Evolutionary conservation across 768 basidiomycete species (phyloP).

Genomic region (Suillus placidus): DNA sequence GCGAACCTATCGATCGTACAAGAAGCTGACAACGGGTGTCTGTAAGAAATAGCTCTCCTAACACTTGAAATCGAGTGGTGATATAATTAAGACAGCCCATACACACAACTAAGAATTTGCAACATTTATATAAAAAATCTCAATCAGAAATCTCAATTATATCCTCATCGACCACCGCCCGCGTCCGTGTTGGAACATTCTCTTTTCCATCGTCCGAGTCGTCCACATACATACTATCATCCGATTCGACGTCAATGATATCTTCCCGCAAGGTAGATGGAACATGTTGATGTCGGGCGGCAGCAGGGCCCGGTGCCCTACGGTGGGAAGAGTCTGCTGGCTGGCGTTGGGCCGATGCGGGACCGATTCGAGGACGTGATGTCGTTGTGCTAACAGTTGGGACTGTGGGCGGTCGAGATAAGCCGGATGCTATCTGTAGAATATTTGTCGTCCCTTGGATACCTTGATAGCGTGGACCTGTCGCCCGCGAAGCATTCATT

Average conservation of each 20-base stretch:
- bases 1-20: not conserved
- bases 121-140: slow-evolving; percentile 10
- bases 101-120: not conserved
- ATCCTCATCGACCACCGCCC: slow-evolving; percentile 37
- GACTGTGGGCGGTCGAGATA: not conserved
- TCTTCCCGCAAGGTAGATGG: slow-evolving; percentile 19
- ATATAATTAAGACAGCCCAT: not conserved
- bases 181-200: slow-evolving; percentile 54
- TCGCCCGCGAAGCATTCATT: not conserved
- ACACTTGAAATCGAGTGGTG: not conserved
- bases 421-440: not conserved
- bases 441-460: not conserved
- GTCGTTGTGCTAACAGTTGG: not conserved
- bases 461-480: not conserved
- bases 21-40: not conserved
- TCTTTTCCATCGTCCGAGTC: slow-evolving; percentile 57
- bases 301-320: not conserved
- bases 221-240: slow-evolving; percentile 35
- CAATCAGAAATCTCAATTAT: slow-evolving; percentile 58
- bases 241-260: slow-evolving; percentile 46
- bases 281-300: not conserved
- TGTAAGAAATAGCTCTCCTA: not conserved
- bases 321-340: not conserved
- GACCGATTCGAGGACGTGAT: not conserved
- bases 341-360: not conserved